Percentiles rank a stretch among this genome's conserved stretches.
phyloP scores from a whole-genome alignment of 2,329 filamentous ascomycete species.

The Beauveria sp. region DNA sequence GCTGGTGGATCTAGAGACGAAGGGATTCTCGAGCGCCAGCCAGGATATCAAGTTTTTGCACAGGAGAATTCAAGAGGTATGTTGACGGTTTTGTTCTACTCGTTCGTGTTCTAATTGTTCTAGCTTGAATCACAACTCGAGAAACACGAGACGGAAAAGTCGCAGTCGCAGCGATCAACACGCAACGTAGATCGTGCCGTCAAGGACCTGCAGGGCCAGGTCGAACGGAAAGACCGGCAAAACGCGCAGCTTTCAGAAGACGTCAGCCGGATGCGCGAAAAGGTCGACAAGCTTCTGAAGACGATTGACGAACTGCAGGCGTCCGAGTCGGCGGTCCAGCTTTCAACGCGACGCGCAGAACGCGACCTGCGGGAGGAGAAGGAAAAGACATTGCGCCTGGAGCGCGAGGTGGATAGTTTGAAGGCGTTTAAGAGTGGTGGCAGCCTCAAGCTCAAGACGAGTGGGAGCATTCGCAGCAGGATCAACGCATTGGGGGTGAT shows the following conservation, averaged over 20 bases:
- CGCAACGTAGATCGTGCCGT: slow-evolving; percentile 91
- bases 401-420: slow-evolving; percentile 79
- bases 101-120: background rate
- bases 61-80: slow-evolving; percentile 81
- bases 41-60: slow-evolving; percentile 94
- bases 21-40: slow-evolving; percentile 89
- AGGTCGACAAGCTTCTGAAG: slow-evolving; percentile 78
- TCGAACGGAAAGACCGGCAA: slow-evolving; percentile 88
- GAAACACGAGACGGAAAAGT: slow-evolving; percentile 69
- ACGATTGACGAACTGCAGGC: slow-evolving; percentile 93
- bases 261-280: slow-evolving; percentile 76
- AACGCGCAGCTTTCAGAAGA: slow-evolving; percentile 76
- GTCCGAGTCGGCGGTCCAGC: slow-evolving; percentile 72
- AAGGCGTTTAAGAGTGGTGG: slow-evolving; percentile 57
- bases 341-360: slow-evolving; percentile 77
- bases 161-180: slow-evolving; percentile 74
- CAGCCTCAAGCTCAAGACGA: slow-evolving; percentile 19
- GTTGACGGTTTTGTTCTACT: background rate
- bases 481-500: slow-evolving; percentile 27
- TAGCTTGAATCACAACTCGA: slow-evolving; percentile 86
- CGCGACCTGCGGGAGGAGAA: slow-evolving; percentile 82
- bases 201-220: slow-evolving; percentile 84
- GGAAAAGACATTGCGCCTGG: slow-evolving; percentile 73
- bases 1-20: slow-evolving; percentile 90
- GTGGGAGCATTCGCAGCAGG: slow-evolving; percentile 31